These are phyloP conservation scores for Yarrowia keelungensis DNA, from an alignment of 805 yeast genomes.

Conservation along the genomic window DNA sequence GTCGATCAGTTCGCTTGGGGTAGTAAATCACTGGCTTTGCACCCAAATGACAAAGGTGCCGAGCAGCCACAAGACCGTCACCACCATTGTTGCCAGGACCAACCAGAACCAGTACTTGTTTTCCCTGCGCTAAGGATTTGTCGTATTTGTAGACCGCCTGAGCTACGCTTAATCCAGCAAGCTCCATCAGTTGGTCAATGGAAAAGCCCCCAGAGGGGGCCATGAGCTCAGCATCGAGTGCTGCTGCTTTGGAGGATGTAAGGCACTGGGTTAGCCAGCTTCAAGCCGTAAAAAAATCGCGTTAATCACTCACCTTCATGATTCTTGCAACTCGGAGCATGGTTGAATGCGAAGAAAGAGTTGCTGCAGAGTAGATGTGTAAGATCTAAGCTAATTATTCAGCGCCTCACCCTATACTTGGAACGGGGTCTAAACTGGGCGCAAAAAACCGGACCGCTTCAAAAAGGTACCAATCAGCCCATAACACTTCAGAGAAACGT, in stretches of 20 bases:
- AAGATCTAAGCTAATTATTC: slow-evolving; percentile 20
- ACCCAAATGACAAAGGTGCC: slow-evolving; percentile 84
- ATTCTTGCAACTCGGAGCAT: slow-evolving; percentile 36
- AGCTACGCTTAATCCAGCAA: slow-evolving; percentile 95
- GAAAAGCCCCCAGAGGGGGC: slow-evolving; percentile 29
- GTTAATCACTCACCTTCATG: slow-evolving; percentile 32
- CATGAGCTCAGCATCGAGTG: slow-evolving; percentile 32
- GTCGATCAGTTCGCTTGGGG: slow-evolving; percentile 67
- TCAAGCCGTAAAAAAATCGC: neutral
- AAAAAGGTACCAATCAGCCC: neutral
- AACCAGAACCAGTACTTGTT: slow-evolving; percentile 68
- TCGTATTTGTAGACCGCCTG: slow-evolving; percentile 71
- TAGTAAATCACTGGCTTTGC: slow-evolving; percentile 78
- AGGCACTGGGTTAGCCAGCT: slow-evolving; percentile 31
- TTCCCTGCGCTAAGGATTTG: slow-evolving; percentile 42
- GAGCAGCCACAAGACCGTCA: slow-evolving; percentile 94
- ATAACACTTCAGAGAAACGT: neutral
- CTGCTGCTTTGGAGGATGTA: slow-evolving; percentile 36
- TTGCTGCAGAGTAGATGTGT: slow-evolving; percentile 14
- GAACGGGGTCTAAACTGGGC: neutral
- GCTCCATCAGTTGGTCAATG: slow-evolving; percentile 69
- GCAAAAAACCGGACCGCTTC: neutral
- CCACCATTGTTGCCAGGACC: slow-evolving; percentile 98
- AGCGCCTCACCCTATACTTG: neutral
- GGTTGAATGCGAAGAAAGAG: slow-evolving; percentile 35